Base-by-base conservation (phyloP, 2,329 filamentous ascomycete species). In the Fusarium avenaceum region DNA sequence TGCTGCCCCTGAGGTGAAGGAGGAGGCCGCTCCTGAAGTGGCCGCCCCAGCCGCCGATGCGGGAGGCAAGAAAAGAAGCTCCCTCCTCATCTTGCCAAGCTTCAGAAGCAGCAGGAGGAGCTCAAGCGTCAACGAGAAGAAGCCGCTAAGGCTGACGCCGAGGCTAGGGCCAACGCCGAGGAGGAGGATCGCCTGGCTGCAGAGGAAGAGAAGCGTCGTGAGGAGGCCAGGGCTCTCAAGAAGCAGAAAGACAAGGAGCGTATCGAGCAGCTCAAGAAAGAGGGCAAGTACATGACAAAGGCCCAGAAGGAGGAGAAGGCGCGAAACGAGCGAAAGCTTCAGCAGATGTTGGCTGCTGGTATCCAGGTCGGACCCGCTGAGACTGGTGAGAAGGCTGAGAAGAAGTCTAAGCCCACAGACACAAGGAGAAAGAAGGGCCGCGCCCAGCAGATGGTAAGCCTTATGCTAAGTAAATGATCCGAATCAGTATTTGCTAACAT, bases 221-320 rank as follows among this genome's bases (percentile, higher is more conserved):
- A 92, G 74, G 93, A 95, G 75, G 88, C 89, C 51, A 92, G 88
- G 79, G 89, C 89, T 3, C 80, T 89, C 43, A 95, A 92, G 85
- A 96, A 95, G 84, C 92, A 93, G 74, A 93, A 88, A 77, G 93
- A 96, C 74, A 95, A 92, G 83, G 91, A 94, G 78, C 92, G 87
- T 80, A 90, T 95, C 63, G 93, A 96, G 76, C 90, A 95, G 81
- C 87, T 93, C 57, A 96, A 95, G 86, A 93, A 92, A 78, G 92
- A 94, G 78, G 93, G 93, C 77, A 95, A 93, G 76, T 95, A 91
- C 80, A 82, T 95, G 75, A 95, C 92, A 70, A 94, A 95, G 80
- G 92, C 92, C 15, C 92, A 96, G 77, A 92, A 90, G 76, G 92
- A 94, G 74, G 91, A 92, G 76, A 93, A 93, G 81, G 89, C 90